Conservation (phyloP, 2,329 filamentous ascomycete genomes). For the Sclerotinia borealis region DNA sequence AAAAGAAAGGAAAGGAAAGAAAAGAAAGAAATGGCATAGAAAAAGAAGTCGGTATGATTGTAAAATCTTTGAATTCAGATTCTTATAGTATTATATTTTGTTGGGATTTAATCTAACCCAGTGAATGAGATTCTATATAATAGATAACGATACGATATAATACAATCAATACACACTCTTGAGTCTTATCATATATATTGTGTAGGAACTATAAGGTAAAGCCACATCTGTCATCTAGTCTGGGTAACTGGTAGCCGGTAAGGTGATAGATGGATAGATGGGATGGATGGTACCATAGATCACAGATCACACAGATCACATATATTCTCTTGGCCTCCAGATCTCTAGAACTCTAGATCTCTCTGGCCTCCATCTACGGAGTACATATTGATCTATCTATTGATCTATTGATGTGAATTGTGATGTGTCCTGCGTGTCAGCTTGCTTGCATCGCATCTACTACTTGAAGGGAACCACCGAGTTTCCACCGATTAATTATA, state of each 20-base stretch:
- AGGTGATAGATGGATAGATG: background rate
- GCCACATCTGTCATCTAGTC: constrained; percentile 2
- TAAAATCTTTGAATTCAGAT: background rate
- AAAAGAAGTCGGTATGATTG: background rate
- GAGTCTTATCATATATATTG: too few relatives aligned
- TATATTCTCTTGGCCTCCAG: too few relatives aligned
- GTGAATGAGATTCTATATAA: too few relatives aligned
- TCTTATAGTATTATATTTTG: background rate
- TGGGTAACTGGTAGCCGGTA: background rate
- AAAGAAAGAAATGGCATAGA: background rate
- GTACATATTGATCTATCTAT: background rate
- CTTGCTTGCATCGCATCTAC: background rate
- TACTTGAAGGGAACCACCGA: background rate
- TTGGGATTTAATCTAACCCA: background rate
- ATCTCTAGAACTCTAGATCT: background rate
- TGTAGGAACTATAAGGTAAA: background rate
- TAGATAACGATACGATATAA: background rate
- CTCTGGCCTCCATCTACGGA: background rate
- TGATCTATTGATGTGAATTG: background rate
- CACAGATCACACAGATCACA: too few relatives aligned
- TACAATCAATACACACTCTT: too few relatives aligned
- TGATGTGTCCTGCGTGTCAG: constrained; percentile 8
- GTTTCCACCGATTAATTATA: constrained; percentile 3
- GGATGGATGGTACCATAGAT: too few relatives aligned
- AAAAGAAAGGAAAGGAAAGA: too few relatives aligned